Evolutionary conservation across 352 stramenopile species (phyloP).

Genomic region (Globisporangium apiculatum): DNA sequence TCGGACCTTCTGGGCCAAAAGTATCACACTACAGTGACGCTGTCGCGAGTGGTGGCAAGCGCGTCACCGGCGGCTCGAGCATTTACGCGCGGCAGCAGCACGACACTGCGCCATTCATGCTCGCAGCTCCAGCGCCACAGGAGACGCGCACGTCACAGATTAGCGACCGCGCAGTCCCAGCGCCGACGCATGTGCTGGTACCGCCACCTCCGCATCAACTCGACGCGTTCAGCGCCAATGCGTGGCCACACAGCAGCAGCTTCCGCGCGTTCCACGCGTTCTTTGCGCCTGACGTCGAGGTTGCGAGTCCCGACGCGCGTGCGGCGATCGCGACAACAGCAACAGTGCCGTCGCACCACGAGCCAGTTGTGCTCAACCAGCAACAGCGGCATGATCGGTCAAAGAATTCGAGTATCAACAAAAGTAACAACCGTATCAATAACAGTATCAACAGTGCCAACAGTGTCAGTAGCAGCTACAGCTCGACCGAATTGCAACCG

Average conservation of each 20-base stretch:
- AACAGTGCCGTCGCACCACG: not conserved
- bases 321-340: too few species aligned
- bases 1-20: not conserved
- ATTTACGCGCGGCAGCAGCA: not conserved
- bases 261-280: conserved; percentile 44
- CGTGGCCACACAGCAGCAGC: conserved; percentile 21
- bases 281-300: conserved; percentile 22
- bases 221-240: conserved; percentile 7
- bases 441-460: too few species aligned
- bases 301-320: not conserved
- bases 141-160: too few species aligned
- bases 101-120: conserved; percentile 9
- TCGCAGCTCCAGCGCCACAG: not conserved
- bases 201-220: not conserved
- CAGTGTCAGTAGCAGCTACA: not conserved
- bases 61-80: not conserved
- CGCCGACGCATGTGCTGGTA: conserved; percentile 11
- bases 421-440: too few species aligned
- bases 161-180: conserved; percentile 1
- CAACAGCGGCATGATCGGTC: conserved; percentile 1
- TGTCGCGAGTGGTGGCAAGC: not conserved
- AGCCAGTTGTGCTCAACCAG: not conserved
- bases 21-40: too few species aligned
- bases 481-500: too few species aligned
- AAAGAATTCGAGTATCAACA: not conserved